These are phyloP conservation scores for Hemileccinum impolitum DNA, from an alignment of 768 basidiomycete species.

Conservation along the genomic window DNA sequence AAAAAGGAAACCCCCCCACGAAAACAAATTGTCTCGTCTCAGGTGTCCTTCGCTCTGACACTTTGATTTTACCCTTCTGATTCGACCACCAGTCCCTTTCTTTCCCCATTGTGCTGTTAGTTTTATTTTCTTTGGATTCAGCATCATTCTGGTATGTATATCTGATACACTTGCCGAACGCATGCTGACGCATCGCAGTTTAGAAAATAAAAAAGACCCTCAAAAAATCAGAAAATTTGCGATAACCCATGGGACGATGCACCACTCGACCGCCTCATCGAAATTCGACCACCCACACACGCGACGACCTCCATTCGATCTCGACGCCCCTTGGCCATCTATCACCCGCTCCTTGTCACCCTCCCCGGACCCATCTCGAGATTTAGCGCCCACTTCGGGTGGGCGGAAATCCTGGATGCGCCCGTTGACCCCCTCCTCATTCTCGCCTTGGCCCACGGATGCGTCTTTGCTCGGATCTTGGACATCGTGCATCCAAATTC, in stretches of 20 bases:
- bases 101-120: neutral
- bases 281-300: neutral
- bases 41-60: too few relatives aligned
- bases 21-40: too few relatives aligned
- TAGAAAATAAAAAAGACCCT: too few relatives aligned
- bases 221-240: neutral
- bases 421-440: neutral
- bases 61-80: neutral
- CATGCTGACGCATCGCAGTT: neutral
- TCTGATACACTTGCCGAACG: neutral
- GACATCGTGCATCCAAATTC: neutral
- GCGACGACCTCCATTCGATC: neutral
- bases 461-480: neutral
- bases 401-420: neutral
- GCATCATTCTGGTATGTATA: neutral
- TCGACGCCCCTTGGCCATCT: neutral
- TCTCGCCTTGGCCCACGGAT: neutral
- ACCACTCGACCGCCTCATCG: neutral
- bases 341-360: neutral
- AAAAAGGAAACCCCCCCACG: too few relatives aligned
- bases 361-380: neutral
- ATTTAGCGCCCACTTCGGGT: neutral
- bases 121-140: neutral
- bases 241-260: constrained; percentile 2
- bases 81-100: neutral